Evolutionary conservation across 2,329 filamentous ascomycete species (phyloP).

Genomic region (Sporothrix curviconia): DNA sequence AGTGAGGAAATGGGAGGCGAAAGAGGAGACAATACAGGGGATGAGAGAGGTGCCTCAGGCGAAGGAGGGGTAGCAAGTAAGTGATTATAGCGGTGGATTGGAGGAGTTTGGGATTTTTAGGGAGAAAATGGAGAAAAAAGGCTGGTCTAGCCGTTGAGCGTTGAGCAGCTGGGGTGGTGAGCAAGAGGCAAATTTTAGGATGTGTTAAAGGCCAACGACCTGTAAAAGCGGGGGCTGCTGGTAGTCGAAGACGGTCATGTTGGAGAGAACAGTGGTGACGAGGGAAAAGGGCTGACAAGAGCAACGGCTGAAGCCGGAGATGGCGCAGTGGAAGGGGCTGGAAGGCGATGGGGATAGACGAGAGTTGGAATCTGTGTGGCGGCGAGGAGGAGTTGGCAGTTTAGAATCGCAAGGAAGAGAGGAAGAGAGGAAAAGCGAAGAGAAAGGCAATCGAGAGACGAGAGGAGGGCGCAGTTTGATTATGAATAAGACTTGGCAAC

Average conservation of each 20-base stretch:
- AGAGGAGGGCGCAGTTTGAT: slow-evolving; percentile 2
- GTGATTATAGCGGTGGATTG: not conserved
- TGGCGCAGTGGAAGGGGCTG: not conserved
- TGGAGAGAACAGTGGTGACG: not conserved
- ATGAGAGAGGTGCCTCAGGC: not conserved
- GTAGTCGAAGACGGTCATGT: slow-evolving; percentile 14
- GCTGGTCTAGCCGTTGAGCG: too few relatives aligned
- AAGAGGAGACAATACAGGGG: not conserved
- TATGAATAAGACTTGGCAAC: slow-evolving; percentile 4
- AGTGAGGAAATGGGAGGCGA: slow-evolving; percentile 9
- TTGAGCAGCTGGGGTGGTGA: not conserved
- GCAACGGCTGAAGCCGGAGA: not conserved
- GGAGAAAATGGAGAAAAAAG: not conserved
- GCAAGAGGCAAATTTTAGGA: not conserved
- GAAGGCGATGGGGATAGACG: not conserved
- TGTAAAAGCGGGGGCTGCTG: slow-evolving; percentile 11
- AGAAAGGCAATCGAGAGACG: not conserved
- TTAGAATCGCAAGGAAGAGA: not conserved
- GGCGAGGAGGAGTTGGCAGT: not conserved
- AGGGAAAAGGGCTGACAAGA: not conserved
- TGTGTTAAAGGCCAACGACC: slow-evolving; percentile 17
- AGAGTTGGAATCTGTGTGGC: not conserved
- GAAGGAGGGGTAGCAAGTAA: slow-evolving; percentile 9
- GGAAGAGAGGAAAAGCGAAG: not conserved
- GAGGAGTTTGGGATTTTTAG: not conserved